Evolutionary conservation across 2,329 filamentous ascomycete species (phyloP), one percentile per base, ranked within the genome.

Genomic region (Colletotrichum brevisporum): DNA sequence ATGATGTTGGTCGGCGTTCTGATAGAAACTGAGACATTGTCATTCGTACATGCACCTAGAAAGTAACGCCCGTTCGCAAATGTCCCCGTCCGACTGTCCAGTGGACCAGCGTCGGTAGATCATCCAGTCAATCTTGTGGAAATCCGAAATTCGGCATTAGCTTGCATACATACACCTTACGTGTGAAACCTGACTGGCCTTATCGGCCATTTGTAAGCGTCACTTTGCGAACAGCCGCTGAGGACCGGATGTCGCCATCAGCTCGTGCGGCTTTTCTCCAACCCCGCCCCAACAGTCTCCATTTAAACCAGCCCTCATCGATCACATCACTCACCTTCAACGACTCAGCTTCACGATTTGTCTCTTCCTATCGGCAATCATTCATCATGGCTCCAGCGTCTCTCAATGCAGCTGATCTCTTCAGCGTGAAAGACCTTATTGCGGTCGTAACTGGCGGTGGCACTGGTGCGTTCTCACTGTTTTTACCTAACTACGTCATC

Each of bases 391-490:
- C 63, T 24, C 55, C 66, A 12, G 16, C 43, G 15, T 66, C 52
- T n/a, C 41, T 71, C n/a, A 51, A 67, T 5, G 67, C 58, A 8
- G 73, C 75, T 2, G 74, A 73, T 26, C 76, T 88, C 16, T 87
- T 88, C 73, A 76, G 80, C 26, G 84, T 86, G 27, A 78, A 85
- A 39, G 86, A 84, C 50, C 77, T 88, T 9, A 82, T 89, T 1
- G 85, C 83, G 52, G 86, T 88, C n/a, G 79, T 89, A 31, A 88
- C 86, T 0, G 86, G 86, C 18, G 87, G 86, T 13, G 85, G 85
- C 10, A 59, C 63, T 18, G 67, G 9, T 47, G 51, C 15, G 45
- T 66, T 43, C 56, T 66, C 13, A 31, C 16, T 24, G 21, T 3
- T 24, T 3, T 3, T 24, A 21, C 21, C 3, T 21, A n/a, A 21